Base-by-base conservation (phyloP, 1,284 basidiomycete species). In the Puccinia hordei region DNA sequence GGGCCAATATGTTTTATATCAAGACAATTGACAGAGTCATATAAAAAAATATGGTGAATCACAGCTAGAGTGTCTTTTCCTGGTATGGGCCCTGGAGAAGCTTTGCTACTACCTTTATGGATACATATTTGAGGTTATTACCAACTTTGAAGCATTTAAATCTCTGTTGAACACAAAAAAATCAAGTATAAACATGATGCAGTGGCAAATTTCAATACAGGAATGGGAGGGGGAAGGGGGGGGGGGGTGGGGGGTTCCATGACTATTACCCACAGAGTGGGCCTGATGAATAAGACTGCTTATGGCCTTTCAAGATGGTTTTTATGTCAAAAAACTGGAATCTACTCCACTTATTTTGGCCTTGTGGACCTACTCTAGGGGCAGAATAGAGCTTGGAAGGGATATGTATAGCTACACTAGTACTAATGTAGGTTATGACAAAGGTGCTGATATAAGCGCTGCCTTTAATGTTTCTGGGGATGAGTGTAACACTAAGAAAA, bases 21-120 rank as follows among this genome's bases (percentile, higher is more conserved):
- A 17, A 1, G 65, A 2, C 35, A 66, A n/a, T 24, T 66, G 1
- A 66, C 41, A 44, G 35, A 44, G 19, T 44, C 38, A 1, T 17
- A 66, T n/a, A 17, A 66, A 46, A 17, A 66, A 66, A 33, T 66
- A 66, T n/a, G 65, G 65, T 5, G 65, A 35, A 10, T 66, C 65
- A 1, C 65, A 66, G 24, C 22, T 66, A n/a, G 65, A 66, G 17
- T 46, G 65, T 17, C 19, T 66, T 9, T 66, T 35, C 15, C 19
- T 66, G n/a, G 65, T 66, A 1, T 66, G 65, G 65, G 65, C 65
- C 5, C 27, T 66, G 4, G 65, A 66, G n/a, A 66, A 66, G n/a
- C 38, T 66, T 2, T 66, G 44, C 24, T 66, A 66, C 33, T 66
- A 66, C 38, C 44, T 66, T 3, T 19, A 66, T 24, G 35, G 65